phyloP scores from a whole-genome alignment of 306 rosid species.

The Citrullus colocynthis region DNA sequence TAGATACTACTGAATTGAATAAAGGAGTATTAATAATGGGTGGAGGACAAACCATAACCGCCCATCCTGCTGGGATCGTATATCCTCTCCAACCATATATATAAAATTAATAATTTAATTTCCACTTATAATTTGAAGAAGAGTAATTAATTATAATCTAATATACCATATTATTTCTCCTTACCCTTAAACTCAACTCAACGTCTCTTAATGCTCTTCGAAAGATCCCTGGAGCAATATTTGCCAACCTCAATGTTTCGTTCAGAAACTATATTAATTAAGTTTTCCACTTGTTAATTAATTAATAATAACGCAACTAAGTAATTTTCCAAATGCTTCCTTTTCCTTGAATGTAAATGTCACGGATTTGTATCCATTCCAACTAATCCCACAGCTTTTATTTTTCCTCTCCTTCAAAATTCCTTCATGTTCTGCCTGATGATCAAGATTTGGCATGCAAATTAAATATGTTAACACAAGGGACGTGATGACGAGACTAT shows the following conservation, averaged over 20 bases:
- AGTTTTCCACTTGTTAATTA: background rate
- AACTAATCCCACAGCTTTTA: slow-evolving; percentile 34
- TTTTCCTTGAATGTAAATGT: slow-evolving; percentile 43
- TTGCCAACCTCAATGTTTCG: slow-evolving; percentile 55
- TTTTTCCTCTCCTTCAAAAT: slow-evolving; percentile 38
- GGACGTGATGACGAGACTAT: no score
- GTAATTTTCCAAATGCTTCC: background rate
- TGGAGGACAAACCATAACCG: slow-evolving; percentile 45
- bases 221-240: slow-evolving; percentile 57
- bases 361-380: slow-evolving; percentile 69
- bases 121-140: no score
- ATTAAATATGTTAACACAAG: no score
- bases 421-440: slow-evolving; percentile 48
- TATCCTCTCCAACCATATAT: slow-evolving; percentile 26
- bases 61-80: slow-evolving; percentile 61
- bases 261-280: slow-evolving; percentile 26
- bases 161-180: background rate
- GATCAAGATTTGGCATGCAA: no score
- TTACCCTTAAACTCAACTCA: slow-evolving; percentile 42
- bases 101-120: no score
- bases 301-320: background rate
- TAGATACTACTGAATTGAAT: no score
- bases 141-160: no score
- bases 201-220: slow-evolving; percentile 42
- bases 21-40: slow-evolving; percentile 25